These are phyloP conservation scores for Middelhovenomyces tepae DNA, from an alignment of 805 yeast species.

Conservation along the genomic window DNA sequence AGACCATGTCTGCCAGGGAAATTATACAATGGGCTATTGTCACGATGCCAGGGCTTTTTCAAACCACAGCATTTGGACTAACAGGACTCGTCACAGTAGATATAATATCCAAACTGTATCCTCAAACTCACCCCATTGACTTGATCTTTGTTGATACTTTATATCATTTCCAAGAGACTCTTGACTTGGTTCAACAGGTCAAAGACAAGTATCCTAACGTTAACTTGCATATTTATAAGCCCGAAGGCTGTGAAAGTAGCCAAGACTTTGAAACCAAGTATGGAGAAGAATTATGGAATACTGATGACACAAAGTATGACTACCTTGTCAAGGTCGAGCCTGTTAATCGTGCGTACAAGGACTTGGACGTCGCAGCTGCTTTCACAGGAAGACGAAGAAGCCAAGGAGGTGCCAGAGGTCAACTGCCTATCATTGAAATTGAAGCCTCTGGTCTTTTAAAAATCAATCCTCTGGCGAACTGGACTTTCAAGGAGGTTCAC, in stretches of 20 bases:
- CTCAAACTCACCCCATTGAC: slow-evolving; percentile 42
- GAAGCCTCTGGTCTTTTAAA: slow-evolving; percentile 69
- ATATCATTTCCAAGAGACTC: slow-evolving; percentile 92
- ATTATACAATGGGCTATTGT: slow-evolving; percentile 72
- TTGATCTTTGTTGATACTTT: slow-evolving; percentile 83
- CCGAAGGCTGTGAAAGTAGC: slow-evolving; percentile 47
- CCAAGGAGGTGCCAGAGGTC: slow-evolving; percentile 79
- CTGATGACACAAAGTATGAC: slow-evolving; percentile 73
- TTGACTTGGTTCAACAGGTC: slow-evolving; percentile 57
- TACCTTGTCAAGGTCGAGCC: slow-evolving; percentile 90
- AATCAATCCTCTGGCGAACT: slow-evolving; percentile 79
- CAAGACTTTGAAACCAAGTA: slow-evolving; percentile 54
- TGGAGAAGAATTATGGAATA: slow-evolving; percentile 79
- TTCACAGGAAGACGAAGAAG: slow-evolving; percentile 85
- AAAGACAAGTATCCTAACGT: slow-evolving; percentile 45
- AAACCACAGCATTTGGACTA: slow-evolving; percentile 92
- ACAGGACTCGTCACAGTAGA: slow-evolving; percentile 87
- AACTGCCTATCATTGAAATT: slow-evolving; percentile 65
- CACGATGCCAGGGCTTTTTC: slow-evolving; percentile 77
- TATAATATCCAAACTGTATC: slow-evolving; percentile 52
- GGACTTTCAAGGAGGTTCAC: slow-evolving; percentile 70
- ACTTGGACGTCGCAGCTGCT: slow-evolving; percentile 68
- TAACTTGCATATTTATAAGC: slow-evolving; percentile 57
- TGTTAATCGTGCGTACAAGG: slow-evolving; percentile 70
- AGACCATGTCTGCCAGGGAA: slow-evolving; percentile 54